Percentiles rank a stretch among this genome's conserved stretches.
These are phyloP conservation scores for Vitis amurensis DNA, from an alignment of 164 flowering plant species.

Conservation along the genomic window DNA sequence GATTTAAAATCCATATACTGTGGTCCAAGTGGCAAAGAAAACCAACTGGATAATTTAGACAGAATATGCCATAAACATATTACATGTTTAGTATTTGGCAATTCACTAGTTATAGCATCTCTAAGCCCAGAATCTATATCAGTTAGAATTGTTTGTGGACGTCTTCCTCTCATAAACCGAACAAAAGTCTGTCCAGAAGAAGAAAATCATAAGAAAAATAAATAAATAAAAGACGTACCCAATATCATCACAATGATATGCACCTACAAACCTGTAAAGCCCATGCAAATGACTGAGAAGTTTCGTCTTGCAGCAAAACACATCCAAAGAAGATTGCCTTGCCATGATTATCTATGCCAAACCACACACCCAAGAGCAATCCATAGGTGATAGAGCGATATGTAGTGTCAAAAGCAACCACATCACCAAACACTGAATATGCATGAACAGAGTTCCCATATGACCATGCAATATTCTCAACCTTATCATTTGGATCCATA, in stretches of 20 bases:
- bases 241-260: conserved; percentile 19
- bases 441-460: conserved; percentile 34
- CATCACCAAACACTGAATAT: conserved; percentile 30
- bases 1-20: conserved; percentile 47
- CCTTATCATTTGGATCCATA: conserved; percentile 27
- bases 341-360: conserved; percentile 40
- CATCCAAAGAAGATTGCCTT: conserved; percentile 35
- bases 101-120: conserved; percentile 46
- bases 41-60: conserved; percentile 58
- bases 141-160: conserved; percentile 37
- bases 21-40: conserved; percentile 43
- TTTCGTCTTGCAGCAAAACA: conserved; percentile 35
- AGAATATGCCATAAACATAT: conserved; percentile 42
- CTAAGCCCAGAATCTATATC: conserved; percentile 33
- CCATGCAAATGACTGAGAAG: conserved; percentile 29
- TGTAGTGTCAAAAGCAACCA: conserved; percentile 31
- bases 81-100: conserved; percentile 57
- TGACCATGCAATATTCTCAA: conserved; percentile 41
- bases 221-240: background rate
- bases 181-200: conserved; percentile 34
- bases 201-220: conserved; percentile 12
- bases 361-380: conserved; percentile 36
- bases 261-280: conserved; percentile 36
- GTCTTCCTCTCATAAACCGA: conserved; percentile 34
- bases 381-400: conserved; percentile 37